phyloP scores from a whole-genome alignment of 2,329 filamentous ascomycete genomes.

The Diaporthe batatas region DNA sequence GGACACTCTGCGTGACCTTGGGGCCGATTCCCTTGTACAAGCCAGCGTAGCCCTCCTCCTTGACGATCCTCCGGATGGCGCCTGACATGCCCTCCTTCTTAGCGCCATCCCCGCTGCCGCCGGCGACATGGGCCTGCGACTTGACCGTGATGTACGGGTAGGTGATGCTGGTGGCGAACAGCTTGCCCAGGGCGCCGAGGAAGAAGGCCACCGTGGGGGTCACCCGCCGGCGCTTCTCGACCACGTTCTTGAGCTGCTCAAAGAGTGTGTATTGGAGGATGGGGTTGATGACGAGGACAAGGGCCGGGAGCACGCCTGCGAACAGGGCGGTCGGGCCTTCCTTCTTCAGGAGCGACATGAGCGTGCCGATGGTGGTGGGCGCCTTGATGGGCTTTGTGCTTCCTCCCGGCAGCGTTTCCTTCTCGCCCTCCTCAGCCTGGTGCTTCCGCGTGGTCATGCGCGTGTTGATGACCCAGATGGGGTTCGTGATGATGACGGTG shows the following conservation, averaged over 20 bases:
- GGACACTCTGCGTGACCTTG: slow-evolving; percentile 96
- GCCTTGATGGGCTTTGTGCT: slow-evolving; percentile 53
- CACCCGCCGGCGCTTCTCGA: slow-evolving; percentile 77
- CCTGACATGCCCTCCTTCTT: slow-evolving; percentile 84
- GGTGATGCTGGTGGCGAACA: slow-evolving; percentile 92
- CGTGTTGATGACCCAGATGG: slow-evolving; percentile 99
- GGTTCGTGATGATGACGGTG: slow-evolving; percentile 96
- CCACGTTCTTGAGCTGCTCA: slow-evolving; percentile 93
- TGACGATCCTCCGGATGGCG: slow-evolving; percentile 82
- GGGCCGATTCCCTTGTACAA: slow-evolving; percentile 96
- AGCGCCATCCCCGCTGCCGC: slow-evolving; percentile 66
- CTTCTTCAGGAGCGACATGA: slow-evolving; percentile 82
- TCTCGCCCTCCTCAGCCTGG: slow-evolving; percentile 46
- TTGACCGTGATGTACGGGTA: slow-evolving; percentile 99
- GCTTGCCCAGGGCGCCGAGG: slow-evolving; percentile 91
- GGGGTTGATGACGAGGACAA: slow-evolving; percentile 96
- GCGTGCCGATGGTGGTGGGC: slow-evolving; percentile 82
- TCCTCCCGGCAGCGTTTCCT: slow-evolving; percentile 48
- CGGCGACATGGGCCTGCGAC: slow-evolving; percentile 95
- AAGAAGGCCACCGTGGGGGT: slow-evolving; percentile 91
- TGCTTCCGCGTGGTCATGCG: slow-evolving; percentile 93
- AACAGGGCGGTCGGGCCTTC: slow-evolving; percentile 91
- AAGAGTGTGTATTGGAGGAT: slow-evolving; percentile 99
- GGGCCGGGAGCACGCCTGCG: slow-evolving; percentile 89
- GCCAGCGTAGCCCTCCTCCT: slow-evolving; percentile 90